Conservation (phyloP, 1,139 yeast genomes). For the Debaryomyces fabryi region DNA sequence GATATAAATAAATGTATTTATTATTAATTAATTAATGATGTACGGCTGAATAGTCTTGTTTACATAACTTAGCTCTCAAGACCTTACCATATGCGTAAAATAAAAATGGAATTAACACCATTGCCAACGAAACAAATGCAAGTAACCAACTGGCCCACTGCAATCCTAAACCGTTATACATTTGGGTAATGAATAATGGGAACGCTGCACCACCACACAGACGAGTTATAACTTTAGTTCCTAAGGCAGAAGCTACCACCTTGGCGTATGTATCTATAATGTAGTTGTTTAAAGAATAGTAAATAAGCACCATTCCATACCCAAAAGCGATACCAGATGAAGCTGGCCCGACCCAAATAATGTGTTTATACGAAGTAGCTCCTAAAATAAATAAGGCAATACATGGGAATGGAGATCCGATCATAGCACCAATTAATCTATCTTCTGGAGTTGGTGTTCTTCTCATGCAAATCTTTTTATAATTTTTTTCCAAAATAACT, state of each 20-base stretch:
- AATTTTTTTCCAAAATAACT: constrained; percentile 66
- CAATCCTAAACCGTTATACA: constrained; percentile 73
- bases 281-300: constrained; percentile 84
- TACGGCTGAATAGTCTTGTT: constrained; percentile 55
- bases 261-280: constrained; percentile 86
- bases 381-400: constrained; percentile 86
- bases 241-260: constrained; percentile 88
- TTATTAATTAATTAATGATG: not conserved
- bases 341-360: constrained; percentile 95
- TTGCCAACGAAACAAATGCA: constrained; percentile 81
- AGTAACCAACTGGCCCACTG: constrained; percentile 85
- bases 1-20: not conserved
- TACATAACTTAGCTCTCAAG: constrained; percentile 66
- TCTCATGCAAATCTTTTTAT: constrained; percentile 51
- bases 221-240: constrained; percentile 87
- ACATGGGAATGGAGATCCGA: constrained; percentile 89
- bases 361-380: constrained; percentile 77
- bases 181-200: constrained; percentile 84
- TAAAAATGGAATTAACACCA: constrained; percentile 79
- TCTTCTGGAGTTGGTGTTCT: constrained; percentile 85
- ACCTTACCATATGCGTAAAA: constrained; percentile 71
- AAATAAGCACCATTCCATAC: constrained; percentile 87
- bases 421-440: constrained; percentile 82
- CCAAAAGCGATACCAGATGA: constrained; percentile 89
- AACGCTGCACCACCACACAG: constrained; percentile 89